Evolutionary conservation across 768 basidiomycete species (phyloP), one percentile per base, ranked within the genome.

Genomic region (Panellus pusillus): DNA sequence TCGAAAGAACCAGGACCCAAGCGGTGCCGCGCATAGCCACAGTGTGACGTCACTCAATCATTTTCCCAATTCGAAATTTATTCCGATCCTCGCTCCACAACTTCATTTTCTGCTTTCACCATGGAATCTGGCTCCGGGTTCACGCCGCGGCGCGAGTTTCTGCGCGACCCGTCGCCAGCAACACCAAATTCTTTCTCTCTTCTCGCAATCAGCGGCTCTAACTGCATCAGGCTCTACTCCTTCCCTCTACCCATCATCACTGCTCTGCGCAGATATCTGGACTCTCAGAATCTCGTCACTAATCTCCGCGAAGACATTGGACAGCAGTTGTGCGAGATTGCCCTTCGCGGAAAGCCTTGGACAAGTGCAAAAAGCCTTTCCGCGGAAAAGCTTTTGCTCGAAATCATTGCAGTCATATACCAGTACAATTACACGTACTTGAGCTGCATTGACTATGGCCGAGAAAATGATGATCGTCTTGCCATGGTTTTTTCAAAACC

Each of bases 391-490:
- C 81, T 91, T 52, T 71, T 91, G 38, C 70, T 91, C 55, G 82
- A 87, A 61, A 79, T 91, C 53, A 68, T 90, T 48, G 70, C 79
- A 32, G 72, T 83, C 59, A 70, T 91, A 38, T 82, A 84, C 64
- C 79, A 79, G 50, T 78, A 78, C 63, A 84, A 85, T 37, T 87
- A 82, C 64, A 70, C 71, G 19, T 84, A 83, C 59, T 72, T 89
- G 9, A 87, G 87, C 18, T 79, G 79, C 39, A 74, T 91, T 57
- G 88, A 89, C 70, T 91, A 90, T 66, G 89, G 88, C 29, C 78
- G 86, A 51, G 89, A 91, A 67, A 75, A 72, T 39, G 89, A 90
- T 61, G 89, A 91, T 68, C 80, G 84, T 38, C 65, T 91, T 9
- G 80, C 82, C 46, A 78, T 91, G 63, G 78, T 85, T 17, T 91